phyloP scores from a whole-genome alignment of 129 eudicot genomes.

The Oenanthe sinensis region DNA sequence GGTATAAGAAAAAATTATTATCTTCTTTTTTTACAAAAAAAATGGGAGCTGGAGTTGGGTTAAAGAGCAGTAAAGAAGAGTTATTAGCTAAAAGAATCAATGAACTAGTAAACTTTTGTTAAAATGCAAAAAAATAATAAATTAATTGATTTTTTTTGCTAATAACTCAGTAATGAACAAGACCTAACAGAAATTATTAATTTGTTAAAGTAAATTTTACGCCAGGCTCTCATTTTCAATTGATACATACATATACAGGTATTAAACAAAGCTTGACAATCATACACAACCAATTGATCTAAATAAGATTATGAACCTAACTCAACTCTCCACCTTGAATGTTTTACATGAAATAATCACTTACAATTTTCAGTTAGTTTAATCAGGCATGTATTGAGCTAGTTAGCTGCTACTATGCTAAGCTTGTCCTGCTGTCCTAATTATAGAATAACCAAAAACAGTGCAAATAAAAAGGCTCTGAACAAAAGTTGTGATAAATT shows the following conservation, averaged over 20 bases:
- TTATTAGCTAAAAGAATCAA: too few relatives aligned
- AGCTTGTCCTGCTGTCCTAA: conserved; percentile 15
- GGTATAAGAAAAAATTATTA: too few relatives aligned
- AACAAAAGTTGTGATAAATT: background rate
- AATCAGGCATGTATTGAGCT: background rate
- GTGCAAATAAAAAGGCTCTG: conserved; percentile 1
- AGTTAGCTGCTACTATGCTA: background rate
- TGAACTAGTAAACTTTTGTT: too few relatives aligned
- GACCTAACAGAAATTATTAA: too few relatives aligned
- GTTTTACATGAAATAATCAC: background rate
- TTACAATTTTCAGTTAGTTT: background rate
- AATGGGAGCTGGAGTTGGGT: too few relatives aligned
- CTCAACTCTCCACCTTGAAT: background rate
- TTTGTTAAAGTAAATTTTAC: too few relatives aligned
- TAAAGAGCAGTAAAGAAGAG: too few relatives aligned
- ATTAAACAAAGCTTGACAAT: background rate
- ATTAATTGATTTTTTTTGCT: too few relatives aligned
- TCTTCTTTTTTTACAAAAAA: too few relatives aligned
- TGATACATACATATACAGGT: background rate
- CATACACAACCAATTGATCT: background rate
- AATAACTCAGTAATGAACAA: too few relatives aligned
- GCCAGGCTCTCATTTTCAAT: background rate
- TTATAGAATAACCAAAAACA: conserved; percentile 1
- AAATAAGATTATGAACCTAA: background rate
- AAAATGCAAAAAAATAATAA: too few relatives aligned